A percentile compares a stretch with the other conserved stretches of the same genome.
Evolutionary conservation across 768 basidiomycete genomes (phyloP).

Genomic region (Mycena rebaudengoi): DNA sequence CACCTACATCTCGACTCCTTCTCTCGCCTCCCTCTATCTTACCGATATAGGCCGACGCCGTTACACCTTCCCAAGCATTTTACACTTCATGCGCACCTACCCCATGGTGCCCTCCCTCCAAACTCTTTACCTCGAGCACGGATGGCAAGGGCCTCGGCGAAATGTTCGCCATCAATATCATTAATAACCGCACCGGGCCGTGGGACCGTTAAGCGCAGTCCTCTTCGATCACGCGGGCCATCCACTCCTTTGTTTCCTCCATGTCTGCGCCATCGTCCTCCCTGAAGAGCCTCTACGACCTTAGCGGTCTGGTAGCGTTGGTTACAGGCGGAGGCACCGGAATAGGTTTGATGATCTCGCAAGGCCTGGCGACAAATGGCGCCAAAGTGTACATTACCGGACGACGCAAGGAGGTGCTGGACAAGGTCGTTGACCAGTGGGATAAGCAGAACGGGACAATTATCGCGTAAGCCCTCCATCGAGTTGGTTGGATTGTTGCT

Average conservation of each 20-base stretch:
- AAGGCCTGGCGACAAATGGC: constrained; percentile 78
- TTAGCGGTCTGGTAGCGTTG: constrained; percentile 64
- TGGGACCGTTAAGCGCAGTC: no score
- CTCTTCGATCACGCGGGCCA: no score
- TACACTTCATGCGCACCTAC: constrained; percentile 56
- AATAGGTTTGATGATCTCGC: constrained; percentile 71
- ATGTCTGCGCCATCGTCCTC: constrained; percentile 37
- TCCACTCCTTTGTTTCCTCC: constrained; percentile 20
- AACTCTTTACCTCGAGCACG: constrained; percentile 50
- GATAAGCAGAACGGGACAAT: constrained; percentile 56
- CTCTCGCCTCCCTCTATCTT: constrained; percentile 56
- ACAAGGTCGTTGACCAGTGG: constrained; percentile 62
- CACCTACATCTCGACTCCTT: constrained; percentile 58
- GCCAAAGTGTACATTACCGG: constrained; percentile 86
- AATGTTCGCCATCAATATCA: background rate
- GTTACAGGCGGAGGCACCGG: constrained; percentile 66
- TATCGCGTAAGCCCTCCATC: constrained; percentile 57
- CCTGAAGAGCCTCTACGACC: constrained; percentile 53
- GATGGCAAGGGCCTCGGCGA: constrained; percentile 49
- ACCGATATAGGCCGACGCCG: constrained; percentile 50
- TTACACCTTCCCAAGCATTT: constrained; percentile 53
- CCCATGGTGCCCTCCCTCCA: constrained; percentile 47
- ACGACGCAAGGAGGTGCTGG: constrained; percentile 69
- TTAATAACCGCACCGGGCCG: constrained; percentile 10
- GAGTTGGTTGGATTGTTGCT: background rate